phyloP scores from a whole-genome alignment of 2,329 filamentous ascomycete genomes.

The Fusarium irregulare region DNA sequence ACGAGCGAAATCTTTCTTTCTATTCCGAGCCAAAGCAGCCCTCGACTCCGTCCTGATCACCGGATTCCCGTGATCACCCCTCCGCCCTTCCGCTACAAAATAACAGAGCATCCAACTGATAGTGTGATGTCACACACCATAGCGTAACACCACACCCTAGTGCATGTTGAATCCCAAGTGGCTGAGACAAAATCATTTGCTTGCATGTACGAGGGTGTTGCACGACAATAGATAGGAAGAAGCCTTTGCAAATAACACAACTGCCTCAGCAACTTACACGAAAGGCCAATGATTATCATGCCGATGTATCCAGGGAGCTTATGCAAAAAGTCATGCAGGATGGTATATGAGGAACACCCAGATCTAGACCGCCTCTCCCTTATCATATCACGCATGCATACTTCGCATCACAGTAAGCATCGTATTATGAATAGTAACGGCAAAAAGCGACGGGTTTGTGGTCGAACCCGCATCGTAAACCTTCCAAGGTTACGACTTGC shows the following conservation, averaged over 20 bases:
- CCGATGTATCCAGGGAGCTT: background rate
- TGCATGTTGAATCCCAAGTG: background rate
- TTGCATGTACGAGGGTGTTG: slow-evolving; percentile 9
- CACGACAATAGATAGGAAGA: background rate
- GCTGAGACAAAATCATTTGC: slow-evolving; percentile 10
- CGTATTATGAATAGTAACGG: background rate
- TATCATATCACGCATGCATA: background rate
- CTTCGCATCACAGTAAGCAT: background rate
- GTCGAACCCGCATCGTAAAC: background rate
- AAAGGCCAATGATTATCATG: background rate
- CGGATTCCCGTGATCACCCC: background rate
- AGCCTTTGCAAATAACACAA: background rate
- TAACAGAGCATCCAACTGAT: background rate
- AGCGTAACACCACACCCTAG: background rate
- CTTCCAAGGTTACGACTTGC: slow-evolving; percentile 9
- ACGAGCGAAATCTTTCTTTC: background rate
- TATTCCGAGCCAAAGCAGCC: no score
- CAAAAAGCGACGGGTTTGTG: background rate
- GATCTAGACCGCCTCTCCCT: slow-evolving; percentile 20
- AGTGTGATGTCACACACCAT: slow-evolving; percentile 12
- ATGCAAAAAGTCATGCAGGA: slow-evolving; percentile 7
- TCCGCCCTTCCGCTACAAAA: background rate
- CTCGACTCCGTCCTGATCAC: background rate
- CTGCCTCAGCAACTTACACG: background rate
- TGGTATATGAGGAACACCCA: slow-evolving; percentile 12